Percentiles rank a stretch among this genome's conserved stretches.
These are phyloP conservation scores for Fonsecaea monophora DNA, from an alignment of 2,329 filamentous ascomycete genomes.

Conservation along the genomic window DNA sequence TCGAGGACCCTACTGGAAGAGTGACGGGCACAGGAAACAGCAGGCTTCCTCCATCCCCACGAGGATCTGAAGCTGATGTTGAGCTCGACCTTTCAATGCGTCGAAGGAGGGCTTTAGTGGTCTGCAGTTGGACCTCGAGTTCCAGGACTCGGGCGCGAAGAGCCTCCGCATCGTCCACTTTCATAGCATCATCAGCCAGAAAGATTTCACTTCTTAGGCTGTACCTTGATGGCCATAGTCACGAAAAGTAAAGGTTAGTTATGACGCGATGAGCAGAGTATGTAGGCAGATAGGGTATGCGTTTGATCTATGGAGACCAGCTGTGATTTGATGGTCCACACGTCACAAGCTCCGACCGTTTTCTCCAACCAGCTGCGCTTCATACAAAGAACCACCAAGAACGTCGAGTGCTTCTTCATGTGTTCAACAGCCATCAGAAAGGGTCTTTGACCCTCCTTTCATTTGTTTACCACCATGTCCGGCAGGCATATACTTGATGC, in stretches of 20 bases:
- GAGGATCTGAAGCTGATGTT: constrained; percentile 4
- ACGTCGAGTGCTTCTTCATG: neutral
- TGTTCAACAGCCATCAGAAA: neutral
- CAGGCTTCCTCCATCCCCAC: neutral
- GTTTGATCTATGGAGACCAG: constrained; percentile 8
- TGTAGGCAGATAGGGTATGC: too few species aligned
- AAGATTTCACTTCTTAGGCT: neutral
- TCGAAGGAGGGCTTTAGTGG: constrained; percentile 50
- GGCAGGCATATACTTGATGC: constrained; percentile 73
- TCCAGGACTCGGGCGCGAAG: constrained; percentile 47
- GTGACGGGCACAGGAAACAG: constrained; percentile 12
- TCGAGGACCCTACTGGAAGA: constrained; percentile 34
- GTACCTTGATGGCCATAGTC: neutral
- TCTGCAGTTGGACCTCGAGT: constrained; percentile 56
- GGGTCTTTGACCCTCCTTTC: constrained; percentile 20
- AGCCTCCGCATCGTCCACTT: constrained; percentile 29
- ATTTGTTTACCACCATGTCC: constrained; percentile 50
- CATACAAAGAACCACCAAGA: neutral
- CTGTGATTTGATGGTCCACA: neutral
- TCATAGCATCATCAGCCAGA: constrained; percentile 21
- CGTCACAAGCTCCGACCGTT: constrained; percentile 1
- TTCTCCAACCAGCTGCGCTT: constrained; percentile 4
- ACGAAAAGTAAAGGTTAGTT: neutral
- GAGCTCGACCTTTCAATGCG: constrained; percentile 21
- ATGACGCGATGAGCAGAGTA: neutral